Evolutionary conservation across 2,329 filamentous ascomycete species (phyloP).

Genomic region (Alternaria sp.): DNA sequence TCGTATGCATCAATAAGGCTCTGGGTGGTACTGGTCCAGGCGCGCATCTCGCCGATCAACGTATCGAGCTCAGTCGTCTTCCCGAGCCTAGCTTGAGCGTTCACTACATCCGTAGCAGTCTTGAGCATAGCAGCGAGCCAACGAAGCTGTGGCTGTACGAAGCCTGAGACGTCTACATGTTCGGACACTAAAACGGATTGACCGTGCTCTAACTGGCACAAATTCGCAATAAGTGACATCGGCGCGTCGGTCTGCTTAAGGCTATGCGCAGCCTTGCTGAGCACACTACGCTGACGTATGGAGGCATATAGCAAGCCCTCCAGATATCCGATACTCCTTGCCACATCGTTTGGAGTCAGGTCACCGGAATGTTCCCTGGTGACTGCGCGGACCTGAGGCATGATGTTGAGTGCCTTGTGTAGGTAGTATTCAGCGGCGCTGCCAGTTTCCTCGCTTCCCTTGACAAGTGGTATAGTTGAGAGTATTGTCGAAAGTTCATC

Average conservation of each 20-base stretch:
- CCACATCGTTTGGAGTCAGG: slow-evolving; percentile 79
- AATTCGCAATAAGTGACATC: slow-evolving; percentile 45
- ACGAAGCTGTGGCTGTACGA: slow-evolving; percentile 35
- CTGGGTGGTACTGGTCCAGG: slow-evolving; percentile 33
- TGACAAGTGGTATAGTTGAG: slow-evolving; percentile 57
- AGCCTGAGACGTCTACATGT: slow-evolving; percentile 20
- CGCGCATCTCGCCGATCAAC: slow-evolving; percentile 36
- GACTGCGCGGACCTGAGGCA: slow-evolving; percentile 71
- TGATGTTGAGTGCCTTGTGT: slow-evolving; percentile 78
- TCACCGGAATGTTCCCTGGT: slow-evolving; percentile 82
- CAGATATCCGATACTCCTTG: slow-evolving; percentile 81
- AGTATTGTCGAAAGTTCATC: slow-evolving; percentile 74
- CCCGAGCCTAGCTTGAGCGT: slow-evolving; percentile 72
- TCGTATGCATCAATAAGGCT: slow-evolving; percentile 29
- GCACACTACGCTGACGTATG: slow-evolving; percentile 66
- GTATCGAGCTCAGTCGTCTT: slow-evolving; percentile 46
- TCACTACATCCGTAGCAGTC: slow-evolving; percentile 68
- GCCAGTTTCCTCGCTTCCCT: slow-evolving; percentile 40
- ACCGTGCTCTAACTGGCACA: slow-evolving; percentile 34
- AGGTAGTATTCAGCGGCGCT: slow-evolving; percentile 72
- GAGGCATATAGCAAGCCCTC: slow-evolving; percentile 80
- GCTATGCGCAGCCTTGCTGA: slow-evolving; percentile 39
- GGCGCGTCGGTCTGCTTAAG: slow-evolving; percentile 52
- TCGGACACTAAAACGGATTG: slow-evolving; percentile 29
- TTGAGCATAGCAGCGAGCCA: slow-evolving; percentile 77